These are phyloP conservation scores for Blakeslea trispora DNA, from an alignment of 371 early-diverging fungal species.

Conservation along the genomic window DNA sequence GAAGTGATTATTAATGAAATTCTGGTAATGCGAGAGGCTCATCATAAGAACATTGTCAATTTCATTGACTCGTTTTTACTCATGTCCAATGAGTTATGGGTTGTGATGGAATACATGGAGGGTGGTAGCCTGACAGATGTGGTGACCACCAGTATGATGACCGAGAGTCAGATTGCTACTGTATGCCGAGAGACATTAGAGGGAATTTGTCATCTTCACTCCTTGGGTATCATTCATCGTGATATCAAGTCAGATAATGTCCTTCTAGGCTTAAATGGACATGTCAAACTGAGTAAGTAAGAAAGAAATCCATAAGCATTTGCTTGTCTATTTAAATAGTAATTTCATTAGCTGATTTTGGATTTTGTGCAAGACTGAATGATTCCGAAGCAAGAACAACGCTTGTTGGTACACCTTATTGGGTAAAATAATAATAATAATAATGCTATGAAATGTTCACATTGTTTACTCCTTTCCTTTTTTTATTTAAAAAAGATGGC, in stretches of 20 bases:
- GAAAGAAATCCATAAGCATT: background rate
- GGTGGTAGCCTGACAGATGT: conserved; percentile 87
- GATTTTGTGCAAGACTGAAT: conserved; percentile 84
- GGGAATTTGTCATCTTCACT: conserved; percentile 72
- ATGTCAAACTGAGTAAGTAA: conserved; percentile 75
- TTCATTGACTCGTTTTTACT: conserved; percentile 79
- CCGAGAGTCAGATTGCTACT: conserved; percentile 84
- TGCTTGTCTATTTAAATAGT: conserved; percentile 2
- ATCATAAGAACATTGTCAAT: conserved; percentile 87
- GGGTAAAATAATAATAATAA: conserved; percentile 50
- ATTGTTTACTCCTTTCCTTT: too few relatives aligned
- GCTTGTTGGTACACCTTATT: conserved; percentile 86
- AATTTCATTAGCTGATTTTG: conserved; percentile 93
- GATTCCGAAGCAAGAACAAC: conserved; percentile 73
- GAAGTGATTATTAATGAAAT: conserved; percentile 92
- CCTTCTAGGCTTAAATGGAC: conserved; percentile 78
- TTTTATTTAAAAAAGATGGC: too few relatives aligned
- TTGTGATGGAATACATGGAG: conserved; percentile 92
- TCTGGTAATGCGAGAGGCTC: conserved; percentile 75
- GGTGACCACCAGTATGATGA: conserved; percentile 83
- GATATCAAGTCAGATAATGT: conserved; percentile 96
- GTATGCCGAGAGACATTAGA: conserved; percentile 72
- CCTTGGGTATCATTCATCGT: conserved; percentile 87
- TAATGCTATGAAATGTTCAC: too few relatives aligned
- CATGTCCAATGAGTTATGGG: conserved; percentile 77